phyloP scores from a whole-genome alignment of 257 asterid species.

The Misopates orontium region DNA sequence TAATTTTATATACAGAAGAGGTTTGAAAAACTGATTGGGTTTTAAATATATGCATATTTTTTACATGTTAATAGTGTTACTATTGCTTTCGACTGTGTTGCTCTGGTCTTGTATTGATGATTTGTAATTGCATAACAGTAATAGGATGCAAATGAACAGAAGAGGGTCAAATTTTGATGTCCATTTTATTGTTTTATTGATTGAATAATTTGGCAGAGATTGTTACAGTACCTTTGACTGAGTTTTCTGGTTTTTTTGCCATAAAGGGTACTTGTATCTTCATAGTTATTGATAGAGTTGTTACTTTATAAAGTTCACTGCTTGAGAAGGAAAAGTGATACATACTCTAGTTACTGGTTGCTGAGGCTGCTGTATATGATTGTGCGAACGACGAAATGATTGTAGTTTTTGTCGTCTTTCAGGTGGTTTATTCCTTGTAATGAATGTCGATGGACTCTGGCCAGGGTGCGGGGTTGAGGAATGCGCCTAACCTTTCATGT shows the following conservation, averaged over 20 bases:
- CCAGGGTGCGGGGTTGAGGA: constrained; percentile 30
- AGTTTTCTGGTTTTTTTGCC: neutral
- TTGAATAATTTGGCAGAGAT: neutral
- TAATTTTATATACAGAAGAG: no score
- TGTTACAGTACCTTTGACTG: neutral
- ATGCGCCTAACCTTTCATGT: constrained; percentile 23
- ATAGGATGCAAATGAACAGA: no score
- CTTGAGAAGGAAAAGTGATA: constrained; percentile 17
- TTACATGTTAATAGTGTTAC: no score
- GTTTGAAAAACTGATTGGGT: no score
- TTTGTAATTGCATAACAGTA: no score
- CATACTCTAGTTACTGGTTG: neutral
- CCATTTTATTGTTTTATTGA: no score
- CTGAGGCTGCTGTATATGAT: neutral
- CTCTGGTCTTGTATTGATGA: neutral
- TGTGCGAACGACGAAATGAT: neutral
- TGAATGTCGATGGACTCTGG: constrained; percentile 46
- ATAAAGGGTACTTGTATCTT: neutral
- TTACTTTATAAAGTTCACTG: neutral
- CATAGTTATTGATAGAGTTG: neutral
- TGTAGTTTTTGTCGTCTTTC: constrained; percentile 14
- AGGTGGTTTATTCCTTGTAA: constrained; percentile 32
- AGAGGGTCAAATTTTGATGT: no score
- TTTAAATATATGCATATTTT: no score
- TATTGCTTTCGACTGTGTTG: neutral